Base-by-base conservation (phyloP, 805 yeast genomes). In the Candida wancherniae region DNA sequence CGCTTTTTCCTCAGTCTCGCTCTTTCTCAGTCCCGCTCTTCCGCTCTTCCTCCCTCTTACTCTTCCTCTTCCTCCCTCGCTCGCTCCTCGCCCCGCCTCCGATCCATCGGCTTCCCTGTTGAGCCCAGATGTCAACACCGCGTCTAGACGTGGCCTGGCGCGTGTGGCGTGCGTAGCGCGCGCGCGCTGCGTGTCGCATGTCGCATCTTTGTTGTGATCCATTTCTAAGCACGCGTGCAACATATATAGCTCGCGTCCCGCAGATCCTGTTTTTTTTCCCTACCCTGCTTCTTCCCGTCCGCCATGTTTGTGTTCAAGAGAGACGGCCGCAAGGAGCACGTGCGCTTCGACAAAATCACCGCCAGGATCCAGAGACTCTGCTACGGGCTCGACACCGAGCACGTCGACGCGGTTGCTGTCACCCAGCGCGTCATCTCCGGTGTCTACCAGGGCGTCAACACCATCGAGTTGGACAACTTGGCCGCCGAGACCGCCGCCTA, bases 401-500 rank as follows among this genome's bases (percentile, higher is more conserved):
- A 87, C 59, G 88, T 92, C 38, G 97, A 92, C 55, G 88, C 97
- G 21, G 95, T 84, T 33, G 84, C 92, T 44, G 87, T 92, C 61
- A 90, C 98, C 14, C 97, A 92, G 61, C 75, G 94, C 55, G 94
- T 90, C 48, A 88, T 87, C 42, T 75, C 92, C 9, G 98, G 98
- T 57, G 96, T 92, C 34, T 92, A 90, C 60, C 94, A 86, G 53
- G 97, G 97, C 51, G 98, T 92, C 31, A 87, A 90, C 51, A 92
- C 97, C 33, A 74, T 82, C 39, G 97, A 92, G 40, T 60, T 65
- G 41, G 71, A 65, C 44, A 64, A 65, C 48, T 63, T 65, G 45
- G 88, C 97, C 28, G 97, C 97, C 25, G 98, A 92, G 63, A 87
- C 96, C 21, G 94, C 96, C 36, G 97, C 97, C 24, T 84, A 82